Percentiles rank a stretch among this genome's conserved stretches.
phyloP scores from a whole-genome alignment of 495 filamentous ascomycete species.

The Daldinia bambusicola region DNA sequence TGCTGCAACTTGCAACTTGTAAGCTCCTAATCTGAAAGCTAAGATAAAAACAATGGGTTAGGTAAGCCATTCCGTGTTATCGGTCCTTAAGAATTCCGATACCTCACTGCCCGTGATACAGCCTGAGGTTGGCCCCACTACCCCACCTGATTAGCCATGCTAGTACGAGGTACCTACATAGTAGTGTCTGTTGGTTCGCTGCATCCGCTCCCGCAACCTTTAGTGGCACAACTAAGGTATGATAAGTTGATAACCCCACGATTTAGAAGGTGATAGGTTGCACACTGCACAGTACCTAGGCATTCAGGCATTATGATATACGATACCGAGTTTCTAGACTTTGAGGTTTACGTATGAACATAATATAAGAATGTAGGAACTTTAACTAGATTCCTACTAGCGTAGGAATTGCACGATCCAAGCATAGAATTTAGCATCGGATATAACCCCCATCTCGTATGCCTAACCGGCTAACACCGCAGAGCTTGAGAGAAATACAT shows the following conservation, averaged over 20 bases:
- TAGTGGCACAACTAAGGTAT: not conserved
- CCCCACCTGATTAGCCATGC: slow-evolving; percentile 1
- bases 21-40: not conserved
- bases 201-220: not conserved
- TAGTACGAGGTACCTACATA: too few relatives aligned
- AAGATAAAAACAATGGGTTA: slow-evolving; percentile 5
- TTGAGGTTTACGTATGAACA: not conserved
- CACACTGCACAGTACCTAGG: slow-evolving; percentile 25
- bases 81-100: not conserved
- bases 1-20: not conserved
- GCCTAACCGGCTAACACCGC: not conserved
- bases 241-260: slow-evolving; percentile 19
- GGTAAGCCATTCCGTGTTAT: not conserved
- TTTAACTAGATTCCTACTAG: slow-evolving; percentile 21
- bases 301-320: too few relatives aligned
- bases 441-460: slow-evolving; percentile 24
- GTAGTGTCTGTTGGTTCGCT: not conserved
- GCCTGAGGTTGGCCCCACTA: not conserved
- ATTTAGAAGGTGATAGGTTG: slow-evolving; percentile 1
- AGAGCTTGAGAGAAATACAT: slow-evolving; percentile 9
- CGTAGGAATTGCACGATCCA: slow-evolving; percentile 26
- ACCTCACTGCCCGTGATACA: not conserved
- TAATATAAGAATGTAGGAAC: not conserved
- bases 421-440: slow-evolving; percentile 30
- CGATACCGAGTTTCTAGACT: not conserved